A percentile compares a stretch with the other conserved stretches of the same genome.
These are phyloP conservation scores for Phytophthora aleatoria DNA, from an alignment of 352 stramenopile species.

Conservation along the genomic window DNA sequence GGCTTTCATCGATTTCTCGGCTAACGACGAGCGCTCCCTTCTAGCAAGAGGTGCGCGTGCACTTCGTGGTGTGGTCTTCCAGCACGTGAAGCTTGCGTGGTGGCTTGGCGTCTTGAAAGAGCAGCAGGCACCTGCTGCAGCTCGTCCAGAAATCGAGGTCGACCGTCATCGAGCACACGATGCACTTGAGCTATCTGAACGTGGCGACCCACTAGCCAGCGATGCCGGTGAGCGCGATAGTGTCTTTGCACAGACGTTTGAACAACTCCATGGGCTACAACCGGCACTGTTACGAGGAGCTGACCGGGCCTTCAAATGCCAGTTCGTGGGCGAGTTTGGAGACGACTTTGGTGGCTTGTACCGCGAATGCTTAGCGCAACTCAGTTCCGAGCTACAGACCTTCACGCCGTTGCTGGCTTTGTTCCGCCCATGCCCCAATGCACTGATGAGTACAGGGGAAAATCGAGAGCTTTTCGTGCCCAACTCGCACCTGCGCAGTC, in stretches of 20 bases:
- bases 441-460: slow-evolving; percentile 77
- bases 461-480: slow-evolving; percentile 90
- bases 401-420: slow-evolving; percentile 72
- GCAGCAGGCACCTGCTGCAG: slow-evolving; percentile 78
- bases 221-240: slow-evolving; percentile 62
- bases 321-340: slow-evolving; percentile 91
- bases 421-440: slow-evolving; percentile 90
- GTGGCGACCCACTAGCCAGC: slow-evolving; percentile 27
- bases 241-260: slow-evolving; percentile 88
- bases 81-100: slow-evolving; percentile 89
- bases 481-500: slow-evolving; percentile 60
- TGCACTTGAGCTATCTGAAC: slow-evolving; percentile 50
- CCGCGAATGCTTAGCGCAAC: slow-evolving; percentile 88
- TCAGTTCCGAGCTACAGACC: slow-evolving; percentile 89
- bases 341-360: slow-evolving; percentile 92
- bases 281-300: slow-evolving; percentile 83
- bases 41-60: slow-evolving; percentile 60
- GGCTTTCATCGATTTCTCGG: slow-evolving; percentile 85
- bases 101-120: slow-evolving; percentile 89
- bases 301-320: slow-evolving; percentile 91
- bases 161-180: slow-evolving; percentile 82
- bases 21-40: slow-evolving; percentile 61
- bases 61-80: slow-evolving; percentile 80
- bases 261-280: slow-evolving; percentile 84
- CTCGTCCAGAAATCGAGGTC: slow-evolving; percentile 84